phyloP scores from a whole-genome alignment of 1,284 basidiomycete species.

The Porogramme epimiltina region DNA sequence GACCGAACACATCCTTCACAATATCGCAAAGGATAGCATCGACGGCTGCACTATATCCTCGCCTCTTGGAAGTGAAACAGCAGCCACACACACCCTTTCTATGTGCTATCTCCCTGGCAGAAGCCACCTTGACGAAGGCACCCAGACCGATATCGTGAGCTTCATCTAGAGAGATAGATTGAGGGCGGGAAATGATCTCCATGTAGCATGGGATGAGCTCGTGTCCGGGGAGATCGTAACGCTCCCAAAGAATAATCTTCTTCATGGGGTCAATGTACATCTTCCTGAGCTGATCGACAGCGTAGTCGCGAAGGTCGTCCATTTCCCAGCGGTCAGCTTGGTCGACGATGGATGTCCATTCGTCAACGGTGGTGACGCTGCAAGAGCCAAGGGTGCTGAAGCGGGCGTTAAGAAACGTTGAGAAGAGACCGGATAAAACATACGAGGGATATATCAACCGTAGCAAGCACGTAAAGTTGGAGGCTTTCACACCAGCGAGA shows the following conservation, averaged over 20 bases:
- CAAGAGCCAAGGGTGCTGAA: conserved; percentile 12
- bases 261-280: conserved; percentile 15
- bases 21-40: conserved; percentile 1
- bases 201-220: conserved; percentile 15
- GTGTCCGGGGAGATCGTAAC: conserved; percentile 14
- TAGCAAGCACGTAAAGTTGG: conserved; percentile 18
- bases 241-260: conserved; percentile 19
- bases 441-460: conserved; percentile 23
- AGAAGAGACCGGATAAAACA: not conserved
- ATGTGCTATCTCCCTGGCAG: conserved; percentile 12
- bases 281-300: conserved; percentile 8
- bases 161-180: conserved; percentile 11
- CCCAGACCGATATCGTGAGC: conserved; percentile 12
- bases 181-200: conserved; percentile 14
- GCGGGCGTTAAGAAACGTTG: not conserved
- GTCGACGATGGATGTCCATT: conserved; percentile 22
- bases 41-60: not conserved
- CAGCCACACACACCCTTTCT: too few relatives aligned
- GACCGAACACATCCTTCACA: conserved; percentile 8
- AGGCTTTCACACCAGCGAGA: conserved; percentile 12
- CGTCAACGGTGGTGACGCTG: conserved; percentile 17
- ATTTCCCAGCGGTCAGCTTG: conserved; percentile 24
- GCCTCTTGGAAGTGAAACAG: too few relatives aligned
- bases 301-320: conserved; percentile 14
- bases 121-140: conserved; percentile 12